A percentile compares a stretch with the other conserved stretches of the same genome.
Conservation (phyloP, 805 yeast genomes). For the Candida nemodendra region DNA sequence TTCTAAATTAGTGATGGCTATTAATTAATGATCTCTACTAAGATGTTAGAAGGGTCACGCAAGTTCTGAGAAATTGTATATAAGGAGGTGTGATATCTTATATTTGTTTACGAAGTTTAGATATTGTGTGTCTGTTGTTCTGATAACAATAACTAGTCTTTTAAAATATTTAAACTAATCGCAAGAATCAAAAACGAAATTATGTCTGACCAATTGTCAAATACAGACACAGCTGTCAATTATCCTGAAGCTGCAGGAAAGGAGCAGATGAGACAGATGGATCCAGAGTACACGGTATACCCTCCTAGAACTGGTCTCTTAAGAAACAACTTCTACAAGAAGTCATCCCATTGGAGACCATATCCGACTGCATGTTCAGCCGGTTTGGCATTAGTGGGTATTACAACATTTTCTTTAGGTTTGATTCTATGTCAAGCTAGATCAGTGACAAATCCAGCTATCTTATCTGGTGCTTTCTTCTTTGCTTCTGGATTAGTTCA, state of each 20-base stretch:
- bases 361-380: constrained; percentile 45
- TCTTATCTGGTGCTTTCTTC: constrained; percentile 40
- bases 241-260: not conserved
- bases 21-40: too few relatives aligned
- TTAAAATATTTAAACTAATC: too few relatives aligned
- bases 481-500: constrained; percentile 46
- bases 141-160: too few relatives aligned
- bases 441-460: constrained; percentile 38
- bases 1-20: too few relatives aligned
- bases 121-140: too few relatives aligned
- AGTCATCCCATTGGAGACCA: constrained; percentile 39
- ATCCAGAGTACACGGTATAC: constrained; percentile 19
- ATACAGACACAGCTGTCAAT: constrained; percentile 18
- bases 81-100: too few relatives aligned
- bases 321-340: constrained; percentile 41
- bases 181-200: too few relatives aligned
- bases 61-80: too few relatives aligned
- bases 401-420: constrained; percentile 43
- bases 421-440: constrained; percentile 40
- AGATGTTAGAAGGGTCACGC: too few relatives aligned
- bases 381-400: constrained; percentile 42
- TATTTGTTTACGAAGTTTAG: too few relatives aligned
- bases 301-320: constrained; percentile 36
- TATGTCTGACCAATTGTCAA: constrained; percentile 25
- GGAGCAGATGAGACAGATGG: not conserved